These are phyloP conservation scores for Leccinum longicurvipes DNA, from an alignment of 768 basidiomycete genomes.

Conservation along the genomic window DNA sequence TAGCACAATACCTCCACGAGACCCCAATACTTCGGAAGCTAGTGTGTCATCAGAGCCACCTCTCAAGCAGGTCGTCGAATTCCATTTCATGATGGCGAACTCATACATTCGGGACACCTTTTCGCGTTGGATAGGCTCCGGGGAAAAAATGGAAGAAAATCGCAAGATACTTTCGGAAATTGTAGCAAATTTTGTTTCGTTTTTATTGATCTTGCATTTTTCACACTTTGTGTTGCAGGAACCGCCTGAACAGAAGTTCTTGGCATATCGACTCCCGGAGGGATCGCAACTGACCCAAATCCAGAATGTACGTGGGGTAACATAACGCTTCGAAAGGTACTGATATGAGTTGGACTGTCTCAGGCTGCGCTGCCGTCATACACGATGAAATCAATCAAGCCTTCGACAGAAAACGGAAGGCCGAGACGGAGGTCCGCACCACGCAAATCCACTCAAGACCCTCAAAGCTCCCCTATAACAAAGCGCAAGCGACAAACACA, in stretches of 20 bases:
- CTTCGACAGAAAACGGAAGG: constrained; percentile 38
- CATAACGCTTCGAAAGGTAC: neutral
- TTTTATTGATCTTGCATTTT: neutral
- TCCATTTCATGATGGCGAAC: constrained; percentile 49
- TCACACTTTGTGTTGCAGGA: constrained; percentile 30
- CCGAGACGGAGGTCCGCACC: constrained; percentile 35
- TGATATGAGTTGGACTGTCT: neutral
- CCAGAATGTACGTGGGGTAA: constrained; percentile 45
- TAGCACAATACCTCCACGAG: constrained; percentile 13
- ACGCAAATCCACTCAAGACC: constrained; percentile 30
- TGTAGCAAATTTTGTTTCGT: constrained; percentile 31
- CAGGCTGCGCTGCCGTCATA: constrained; percentile 48
- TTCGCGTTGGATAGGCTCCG: constrained; percentile 57
- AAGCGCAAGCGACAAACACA: constrained; percentile 44
- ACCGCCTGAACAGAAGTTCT: constrained; percentile 44
- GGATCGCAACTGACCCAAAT: constrained; percentile 57
- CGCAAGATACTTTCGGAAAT: constrained; percentile 41
- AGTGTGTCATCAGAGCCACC: constrained; percentile 5
- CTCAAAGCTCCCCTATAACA: constrained; percentile 17
- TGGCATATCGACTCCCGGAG: constrained; percentile 56
- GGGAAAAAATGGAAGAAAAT: constrained; percentile 51
- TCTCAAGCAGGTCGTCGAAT: constrained; percentile 37
- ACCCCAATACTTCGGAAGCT: constrained; percentile 12
- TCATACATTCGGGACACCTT: constrained; percentile 56
- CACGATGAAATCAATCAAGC: constrained; percentile 57